Evolutionary conservation across 2,329 filamentous ascomycete genomes (phyloP).

Genomic region (Colletotrichum chlorophyti): DNA sequence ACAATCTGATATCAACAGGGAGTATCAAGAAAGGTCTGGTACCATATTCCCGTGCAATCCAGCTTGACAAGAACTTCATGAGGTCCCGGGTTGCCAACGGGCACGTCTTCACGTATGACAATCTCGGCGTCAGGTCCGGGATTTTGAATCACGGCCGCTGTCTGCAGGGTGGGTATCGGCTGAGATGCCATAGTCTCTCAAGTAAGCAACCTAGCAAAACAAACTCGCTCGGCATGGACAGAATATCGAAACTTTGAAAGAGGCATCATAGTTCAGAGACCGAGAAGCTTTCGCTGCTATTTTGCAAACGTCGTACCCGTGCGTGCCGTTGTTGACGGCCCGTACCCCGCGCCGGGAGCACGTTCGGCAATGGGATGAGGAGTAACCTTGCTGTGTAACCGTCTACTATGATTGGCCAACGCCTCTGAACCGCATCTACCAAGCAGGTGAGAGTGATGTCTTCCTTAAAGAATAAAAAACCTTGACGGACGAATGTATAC

Average conservation of each 20-base stretch:
- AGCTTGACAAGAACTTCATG: conserved; percentile 13
- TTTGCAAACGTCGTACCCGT: no score
- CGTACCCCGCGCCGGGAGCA: neutral
- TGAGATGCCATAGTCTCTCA: no score
- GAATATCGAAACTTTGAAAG: neutral
- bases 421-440: no score
- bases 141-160: conserved; percentile 14
- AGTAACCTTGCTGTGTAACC: neutral
- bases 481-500: no score
- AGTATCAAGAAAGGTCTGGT: neutral
- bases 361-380: neutral
- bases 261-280: neutral
- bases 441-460: no score
- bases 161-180: neutral
- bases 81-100: conserved; percentile 10
- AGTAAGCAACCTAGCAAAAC: no score
- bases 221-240: no score
- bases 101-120: neutral
- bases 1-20: neutral
- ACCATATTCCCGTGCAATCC: conserved; percentile 9
- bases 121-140: conserved; percentile 10
- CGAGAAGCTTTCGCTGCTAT: no score
- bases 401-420: no score
- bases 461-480: no score
- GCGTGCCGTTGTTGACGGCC: no score